Conservation (phyloP, 345 rosid species). For the Salix arbutifolia region DNA sequence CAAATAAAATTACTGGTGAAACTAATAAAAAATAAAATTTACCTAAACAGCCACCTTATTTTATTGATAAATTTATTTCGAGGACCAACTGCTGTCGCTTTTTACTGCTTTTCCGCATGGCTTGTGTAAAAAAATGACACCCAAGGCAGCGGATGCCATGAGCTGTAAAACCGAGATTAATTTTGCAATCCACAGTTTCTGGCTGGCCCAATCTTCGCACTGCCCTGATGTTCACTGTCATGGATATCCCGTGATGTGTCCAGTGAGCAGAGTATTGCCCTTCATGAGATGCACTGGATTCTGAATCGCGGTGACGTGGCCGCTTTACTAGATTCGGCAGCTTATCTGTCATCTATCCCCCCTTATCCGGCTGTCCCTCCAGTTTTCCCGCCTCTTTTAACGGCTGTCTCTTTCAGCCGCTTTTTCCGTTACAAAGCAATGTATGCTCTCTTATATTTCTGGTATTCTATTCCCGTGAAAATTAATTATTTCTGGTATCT, state of each 20-base stretch:
- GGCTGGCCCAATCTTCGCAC: background rate
- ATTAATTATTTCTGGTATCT: too few species aligned
- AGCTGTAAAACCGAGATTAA: background rate
- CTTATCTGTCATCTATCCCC: conserved; percentile 14
- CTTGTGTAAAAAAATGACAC: too few species aligned
- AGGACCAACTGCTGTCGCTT: too few species aligned
- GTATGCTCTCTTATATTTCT: background rate
- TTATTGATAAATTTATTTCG: too few species aligned
- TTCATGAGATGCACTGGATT: background rate
- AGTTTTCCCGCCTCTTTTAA: conserved; percentile 18
- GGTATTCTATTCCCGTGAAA: background rate
- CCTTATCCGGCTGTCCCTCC: conserved; percentile 8
- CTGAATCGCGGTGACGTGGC: conserved; percentile 27
- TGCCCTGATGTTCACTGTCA: background rate
- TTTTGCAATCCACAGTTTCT: background rate
- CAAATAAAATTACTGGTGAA: too few species aligned
- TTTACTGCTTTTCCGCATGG: too few species aligned
- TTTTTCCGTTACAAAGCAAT: conserved; percentile 14
- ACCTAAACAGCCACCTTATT: too few species aligned
- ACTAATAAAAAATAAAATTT: too few species aligned
- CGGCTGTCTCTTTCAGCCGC: conserved; percentile 1
- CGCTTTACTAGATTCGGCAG: conserved; percentile 7
- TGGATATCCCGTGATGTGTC: conserved; percentile 9
- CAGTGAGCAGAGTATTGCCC: background rate
- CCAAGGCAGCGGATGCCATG: background rate